Base-by-base conservation (phyloP, 768 basidiomycete species). In the Lentinula sp. region DNA sequence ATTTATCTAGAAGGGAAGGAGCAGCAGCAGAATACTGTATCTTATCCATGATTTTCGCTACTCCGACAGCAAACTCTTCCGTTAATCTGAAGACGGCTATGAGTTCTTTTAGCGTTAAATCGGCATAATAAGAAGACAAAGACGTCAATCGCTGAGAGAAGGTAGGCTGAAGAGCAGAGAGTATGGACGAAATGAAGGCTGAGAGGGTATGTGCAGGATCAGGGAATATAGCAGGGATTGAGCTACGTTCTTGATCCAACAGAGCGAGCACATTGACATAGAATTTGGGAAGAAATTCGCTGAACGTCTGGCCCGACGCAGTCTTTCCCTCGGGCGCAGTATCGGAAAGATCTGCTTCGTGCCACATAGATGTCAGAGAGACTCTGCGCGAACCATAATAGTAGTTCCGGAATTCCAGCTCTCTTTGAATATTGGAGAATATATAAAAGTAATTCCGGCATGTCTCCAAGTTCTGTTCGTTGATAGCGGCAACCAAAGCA, bases 321-420 rank as follows among this genome's bases (percentile, higher is more conserved):
- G 65, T 34, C 16, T 70, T 62, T 7, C 70, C 59, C 11, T 69
- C 65, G n/a, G 71, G 62, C n/a, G 79, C 80, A 54, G 78, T 80
- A 63, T 88, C 86, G 1, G 71, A 67, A 37, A 95, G 73, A 0
- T 70, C 68, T 1, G 82, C 82, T 31, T 75, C 75, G 65, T 84
- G 80, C 96, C 96, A 98, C 61, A 80, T 67, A 15, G 83, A 74
- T 45, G 92, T 77, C 13, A 96, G 71, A 15, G 76, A 66, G 13
- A 82, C 78, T 60, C 93, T 79, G 32, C 93, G 80, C 9, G 92
- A 88, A 11, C 91, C 91, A 73, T 93, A 92, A 76, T 98, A 99
- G 70, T 97, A 98, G 68, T 89, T 90, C 62, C 91, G 81, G 71
- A 96, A 99, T 70, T 98, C 97, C 2, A 85, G 80, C 71, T 95